Evolutionary conservation across 208 protist genomes (phyloP), one percentile per base, ranked within the genome.

Genomic region (Trypanosoma rangeli): DNA sequence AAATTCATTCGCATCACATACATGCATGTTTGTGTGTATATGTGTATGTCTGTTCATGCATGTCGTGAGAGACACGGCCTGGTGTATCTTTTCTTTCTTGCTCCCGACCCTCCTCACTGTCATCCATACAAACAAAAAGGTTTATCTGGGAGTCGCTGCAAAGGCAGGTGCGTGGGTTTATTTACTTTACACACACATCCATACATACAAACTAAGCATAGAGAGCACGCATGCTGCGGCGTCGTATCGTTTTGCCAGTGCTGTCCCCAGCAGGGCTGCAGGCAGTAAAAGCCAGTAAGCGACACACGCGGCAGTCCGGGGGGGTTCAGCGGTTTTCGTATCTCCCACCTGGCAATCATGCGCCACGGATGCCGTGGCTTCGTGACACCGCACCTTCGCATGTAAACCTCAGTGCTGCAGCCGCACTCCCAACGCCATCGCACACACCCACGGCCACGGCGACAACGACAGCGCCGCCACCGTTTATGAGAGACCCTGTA

Each of bases 341-440:
- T 60, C 65, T 82, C 56, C 85, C 88, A 9, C 88, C 85, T 0
- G 88, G 83, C 64, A 83, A 56, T 46, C 74, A 76, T 8, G 83
- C 78, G 22, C 71, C 72, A 0, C 80, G 68, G 16, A 50, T 94
- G 29, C 85, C 88, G 5, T 94, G 88, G 85, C 78, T 91, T 63
- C 70, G 75, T 55, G 63, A 33, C 53, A 5, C 42, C 8, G 42
- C 13, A 9, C 15, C 42, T 46, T 46, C 42, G 15, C 3, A 1
- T 46, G 12, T 46, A 46, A 46, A 46, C n/a, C n/a, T n/a, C n/a
- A n/a, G n/a, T n/a, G n/a, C n/a, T n/a, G n/a, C n/a, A n/a, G n/a
- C n/a, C n/a, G n/a, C n/a, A n/a, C n/a, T n/a, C n/a, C n/a, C n/a
- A n/a, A n/a, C n/a, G n/a, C n/a, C n/a, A n/a, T n/a, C n/a, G n/a